Conservation (phyloP, 495 filamentous ascomycete species). For the Lentithecium fluviatile region DNA sequence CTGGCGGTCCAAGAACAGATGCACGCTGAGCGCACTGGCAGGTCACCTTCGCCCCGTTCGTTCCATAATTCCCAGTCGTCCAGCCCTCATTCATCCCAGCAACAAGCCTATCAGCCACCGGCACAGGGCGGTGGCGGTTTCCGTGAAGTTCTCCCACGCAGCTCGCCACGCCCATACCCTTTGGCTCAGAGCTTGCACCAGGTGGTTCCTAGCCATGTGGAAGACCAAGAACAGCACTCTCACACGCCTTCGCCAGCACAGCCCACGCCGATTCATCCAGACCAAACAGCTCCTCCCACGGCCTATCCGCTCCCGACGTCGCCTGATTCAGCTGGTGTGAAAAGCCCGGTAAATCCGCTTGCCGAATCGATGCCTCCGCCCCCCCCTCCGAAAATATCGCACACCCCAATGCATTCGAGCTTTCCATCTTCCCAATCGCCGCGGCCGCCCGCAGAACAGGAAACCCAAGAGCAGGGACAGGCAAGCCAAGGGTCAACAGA, state of each 20-base stretch:
- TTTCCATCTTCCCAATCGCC: not conserved
- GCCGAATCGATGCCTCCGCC: conserved; percentile 24
- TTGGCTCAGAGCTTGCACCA: conserved; percentile 8
- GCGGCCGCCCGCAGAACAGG: not conserved
- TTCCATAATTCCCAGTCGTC: conserved; percentile 20
- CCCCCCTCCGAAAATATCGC: conserved; percentile 27
- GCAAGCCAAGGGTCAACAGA: conserved; percentile 5
- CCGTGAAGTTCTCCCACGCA: conserved; percentile 27
- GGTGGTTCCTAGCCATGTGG: not conserved
- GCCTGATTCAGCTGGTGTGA: conserved; percentile 10
- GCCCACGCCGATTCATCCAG: conserved; percentile 24
- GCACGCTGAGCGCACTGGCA: conserved; percentile 12
- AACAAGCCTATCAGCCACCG: not conserved
- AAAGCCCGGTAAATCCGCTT: conserved; percentile 23
- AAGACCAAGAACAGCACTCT: conserved; percentile 4
- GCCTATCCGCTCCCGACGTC: conserved; percentile 31
- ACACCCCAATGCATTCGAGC: conserved; percentile 12
- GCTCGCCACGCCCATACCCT: conserved; percentile 30
- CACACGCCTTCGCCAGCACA: conserved; percentile 22
- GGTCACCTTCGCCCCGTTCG: conserved; percentile 26
- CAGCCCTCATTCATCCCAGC: conserved; percentile 15
- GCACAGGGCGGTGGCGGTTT: conserved; percentile 17
- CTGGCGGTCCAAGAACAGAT: conserved; percentile 28
- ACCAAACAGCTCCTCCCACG: conserved; percentile 14
- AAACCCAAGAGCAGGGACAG: conserved; percentile 1